These are phyloP conservation scores for Cicer judaicum DNA, from an alignment of 306 rosid species.

Conservation along the genomic window DNA sequence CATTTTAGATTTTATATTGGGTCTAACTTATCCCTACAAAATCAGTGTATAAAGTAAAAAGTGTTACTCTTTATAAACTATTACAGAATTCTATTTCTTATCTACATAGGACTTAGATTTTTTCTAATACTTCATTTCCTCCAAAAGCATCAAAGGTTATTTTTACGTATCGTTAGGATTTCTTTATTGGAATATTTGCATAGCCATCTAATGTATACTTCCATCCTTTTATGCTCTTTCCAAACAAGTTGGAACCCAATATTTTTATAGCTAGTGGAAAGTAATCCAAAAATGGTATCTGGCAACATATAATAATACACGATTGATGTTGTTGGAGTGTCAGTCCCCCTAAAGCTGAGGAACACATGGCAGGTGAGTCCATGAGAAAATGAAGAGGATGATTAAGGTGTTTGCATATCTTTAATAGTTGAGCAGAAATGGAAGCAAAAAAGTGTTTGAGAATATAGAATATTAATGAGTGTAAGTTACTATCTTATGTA, in stretches of 20 bases:
- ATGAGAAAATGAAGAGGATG: too few relatives aligned
- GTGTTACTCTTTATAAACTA: too few relatives aligned
- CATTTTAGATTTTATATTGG: background rate
- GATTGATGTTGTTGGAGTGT: conserved; percentile 4
- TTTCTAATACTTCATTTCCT: conserved; percentile 27
- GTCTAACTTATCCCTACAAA: background rate
- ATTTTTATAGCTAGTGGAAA: background rate
- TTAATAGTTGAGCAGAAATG: too few relatives aligned
- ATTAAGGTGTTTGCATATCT: too few relatives aligned
- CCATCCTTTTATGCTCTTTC: background rate
- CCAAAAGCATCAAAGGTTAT: conserved; percentile 5
- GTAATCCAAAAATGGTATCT: background rate
- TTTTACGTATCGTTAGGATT: background rate
- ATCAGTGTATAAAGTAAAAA: background rate
- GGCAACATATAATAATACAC: background rate
- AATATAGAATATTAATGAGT: too few relatives aligned
- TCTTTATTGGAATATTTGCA: conserved; percentile 11
- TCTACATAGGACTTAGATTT: too few relatives aligned
- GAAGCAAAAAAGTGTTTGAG: too few relatives aligned
- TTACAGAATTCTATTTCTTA: too few relatives aligned
- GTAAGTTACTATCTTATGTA: too few relatives aligned
- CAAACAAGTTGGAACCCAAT: conserved; percentile 1
- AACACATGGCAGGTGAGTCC: background rate
- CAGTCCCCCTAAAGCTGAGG: background rate
- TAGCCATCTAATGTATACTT: background rate